Evolutionary conservation across 176 grass and related monocot genomes (phyloP).

Genomic region (Musa troglodytarum): DNA sequence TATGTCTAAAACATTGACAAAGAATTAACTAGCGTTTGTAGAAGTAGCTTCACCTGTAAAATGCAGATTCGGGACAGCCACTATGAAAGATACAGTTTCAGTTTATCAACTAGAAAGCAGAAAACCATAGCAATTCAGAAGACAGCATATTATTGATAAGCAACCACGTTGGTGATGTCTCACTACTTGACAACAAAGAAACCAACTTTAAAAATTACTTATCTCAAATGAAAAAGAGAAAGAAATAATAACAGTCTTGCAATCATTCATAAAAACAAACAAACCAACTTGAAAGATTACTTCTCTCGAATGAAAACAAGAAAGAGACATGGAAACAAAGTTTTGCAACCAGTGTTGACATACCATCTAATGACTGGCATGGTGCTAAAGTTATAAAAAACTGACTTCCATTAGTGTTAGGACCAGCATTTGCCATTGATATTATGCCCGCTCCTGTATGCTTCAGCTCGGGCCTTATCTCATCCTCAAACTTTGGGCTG

Average conservation of each 20-base stretch:
- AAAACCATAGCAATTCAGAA: background rate
- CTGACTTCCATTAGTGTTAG: conserved; percentile 93
- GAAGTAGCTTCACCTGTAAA: too few relatives aligned
- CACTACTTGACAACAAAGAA: background rate
- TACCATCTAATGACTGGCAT: conserved; percentile 95
- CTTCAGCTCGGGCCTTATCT: conserved; percentile 78
- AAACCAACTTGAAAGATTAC: background rate
- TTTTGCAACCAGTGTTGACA: background rate
- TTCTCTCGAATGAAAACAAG: background rate
- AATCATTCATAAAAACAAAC: background rate
- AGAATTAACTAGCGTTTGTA: too few relatives aligned
- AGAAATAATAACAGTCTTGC: background rate
- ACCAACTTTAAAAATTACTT: background rate
- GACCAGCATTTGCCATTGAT: conserved; percentile 92
- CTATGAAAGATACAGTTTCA: too few relatives aligned
- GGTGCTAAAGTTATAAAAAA: conserved; percentile 94
- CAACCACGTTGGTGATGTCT: background rate
- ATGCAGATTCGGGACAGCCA: too few relatives aligned
- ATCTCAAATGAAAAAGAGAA: background rate
- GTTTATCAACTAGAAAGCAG: too few relatives aligned
- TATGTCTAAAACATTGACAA: too few relatives aligned
- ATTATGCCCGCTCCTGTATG: conserved; percentile 94
- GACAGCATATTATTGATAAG: background rate
- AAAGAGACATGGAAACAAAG: background rate
- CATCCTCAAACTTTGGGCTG: conserved; percentile 87